These are phyloP conservation scores for Lathyrus aphaca DNA, from an alignment of 306 rosid genomes.

Conservation along the genomic window DNA sequence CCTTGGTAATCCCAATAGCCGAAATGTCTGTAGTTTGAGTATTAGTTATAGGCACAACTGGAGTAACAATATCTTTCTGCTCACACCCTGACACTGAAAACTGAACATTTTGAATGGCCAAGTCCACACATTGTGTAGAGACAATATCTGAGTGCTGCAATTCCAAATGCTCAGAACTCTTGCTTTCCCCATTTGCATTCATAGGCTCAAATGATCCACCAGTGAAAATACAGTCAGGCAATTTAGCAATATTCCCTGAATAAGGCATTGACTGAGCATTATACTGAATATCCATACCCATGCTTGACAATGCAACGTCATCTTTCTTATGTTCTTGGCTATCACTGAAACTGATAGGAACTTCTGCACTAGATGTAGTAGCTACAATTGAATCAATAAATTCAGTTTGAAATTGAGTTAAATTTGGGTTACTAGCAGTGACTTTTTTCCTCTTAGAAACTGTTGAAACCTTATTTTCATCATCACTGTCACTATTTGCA, in stretches of 20 bases:
- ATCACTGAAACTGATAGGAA: constrained; percentile 46
- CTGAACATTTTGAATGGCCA: constrained; percentile 41
- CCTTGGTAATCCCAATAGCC: constrained; percentile 41
- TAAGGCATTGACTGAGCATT: constrained; percentile 42
- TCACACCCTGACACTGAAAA: constrained; percentile 43
- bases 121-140: constrained; percentile 41
- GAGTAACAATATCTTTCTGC: constrained; percentile 43
- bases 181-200: constrained; percentile 42
- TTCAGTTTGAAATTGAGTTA: constrained; percentile 41
- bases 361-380: constrained; percentile 44
- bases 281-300: constrained; percentile 30
- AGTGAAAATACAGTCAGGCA: constrained; percentile 37
- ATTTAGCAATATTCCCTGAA: constrained; percentile 45
- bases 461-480: constrained; percentile 40
- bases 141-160: constrained; percentile 41
- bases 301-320: constrained; percentile 42
- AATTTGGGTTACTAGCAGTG: constrained; percentile 34
- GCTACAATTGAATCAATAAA: constrained; percentile 43
- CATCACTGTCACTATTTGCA: constrained; percentile 38
- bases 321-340: constrained; percentile 45
- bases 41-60: constrained; percentile 38
- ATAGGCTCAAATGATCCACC: constrained; percentile 46
- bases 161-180: constrained; percentile 44
- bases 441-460: constrained; percentile 51
- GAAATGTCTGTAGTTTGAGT: constrained; percentile 45